Base-by-base conservation (phyloP, 192 early-diverging fungal species). In the Glomus cerebriforme region DNA sequence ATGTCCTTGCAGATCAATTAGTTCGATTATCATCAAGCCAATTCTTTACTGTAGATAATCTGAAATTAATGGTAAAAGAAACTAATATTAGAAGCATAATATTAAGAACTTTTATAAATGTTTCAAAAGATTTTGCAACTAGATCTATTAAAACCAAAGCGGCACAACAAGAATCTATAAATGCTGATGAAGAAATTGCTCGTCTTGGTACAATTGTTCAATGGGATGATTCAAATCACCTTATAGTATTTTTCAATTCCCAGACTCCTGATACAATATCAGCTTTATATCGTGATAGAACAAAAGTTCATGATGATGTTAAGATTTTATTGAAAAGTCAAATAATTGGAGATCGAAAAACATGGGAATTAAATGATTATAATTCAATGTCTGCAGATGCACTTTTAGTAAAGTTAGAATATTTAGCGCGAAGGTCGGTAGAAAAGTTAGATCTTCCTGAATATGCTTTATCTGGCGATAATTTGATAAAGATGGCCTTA, bases 1-100 rank as follows among this genome's bases (percentile, higher is more conserved):
- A 54, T 54, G 79, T 80, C 3, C 43, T 80, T 31, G 79, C 79
- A 24, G 75, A 80, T 59, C 79, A 80, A 67, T 77, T 80, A 64
- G 39, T 80, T n/a, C 34, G 79, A 60, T 66, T 80, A 34, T 77
- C 79, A 7, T 59, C 63, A 66, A 77, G 79, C 32, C 35, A 75
- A 27, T 80, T 37, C 37, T 80, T 80, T 29, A 35, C 22, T 8
- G 74, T 80, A 3, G 63, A 76, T 24, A 80, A 80, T 77, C 22
- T 80, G 15, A 45, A n/a, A 27, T 58, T 79, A 24, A 79, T 79
- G 78, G 26, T 69, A n/a, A 26, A 58, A 19, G 63, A 79, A 37
- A 47, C 2, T 15, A 31, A 76, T 34, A 39, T 79, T 35, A 73
- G 78, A 43, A 31, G 49, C 8, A 60, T 74, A 32, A 34, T 79